phyloP scores from a whole-genome alignment of 2,329 filamentous ascomycete genomes.

The Fusarium cicatricum region DNA sequence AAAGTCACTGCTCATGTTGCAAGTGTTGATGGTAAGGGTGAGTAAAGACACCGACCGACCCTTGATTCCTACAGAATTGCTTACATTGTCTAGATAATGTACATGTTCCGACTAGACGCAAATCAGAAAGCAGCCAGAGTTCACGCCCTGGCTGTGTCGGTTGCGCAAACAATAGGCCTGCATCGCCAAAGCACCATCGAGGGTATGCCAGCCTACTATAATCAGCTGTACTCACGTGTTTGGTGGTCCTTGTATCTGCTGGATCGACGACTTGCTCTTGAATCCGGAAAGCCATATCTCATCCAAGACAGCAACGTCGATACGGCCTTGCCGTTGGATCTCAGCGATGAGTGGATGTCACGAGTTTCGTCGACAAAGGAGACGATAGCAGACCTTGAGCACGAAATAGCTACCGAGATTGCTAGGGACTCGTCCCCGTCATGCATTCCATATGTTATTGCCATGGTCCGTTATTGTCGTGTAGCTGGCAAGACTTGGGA shows the following conservation, averaged over 20 bases:
- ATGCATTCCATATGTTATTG: conserved; percentile 15
- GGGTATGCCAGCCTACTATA: conserved; percentile 19
- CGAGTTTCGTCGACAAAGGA: conserved; percentile 2
- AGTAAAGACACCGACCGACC: no score
- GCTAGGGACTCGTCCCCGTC: conserved; percentile 8
- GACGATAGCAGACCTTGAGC: conserved; percentile 1
- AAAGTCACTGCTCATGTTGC: conserved; percentile 25
- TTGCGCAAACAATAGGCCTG: conserved; percentile 25
- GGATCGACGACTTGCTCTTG: conserved; percentile 27
- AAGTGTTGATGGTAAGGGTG: conserved; percentile 24
- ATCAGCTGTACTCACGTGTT: conserved; percentile 23
- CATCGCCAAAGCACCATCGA: conserved; percentile 28
- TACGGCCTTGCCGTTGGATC: conserved; percentile 15
- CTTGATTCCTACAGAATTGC: no score
- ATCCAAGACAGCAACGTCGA: conserved; percentile 32
- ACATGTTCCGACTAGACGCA: conserved; percentile 29
- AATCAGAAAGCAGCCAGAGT: conserved; percentile 26
- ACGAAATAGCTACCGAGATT: conserved; percentile 8
- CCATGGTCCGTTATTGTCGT: conserved; percentile 27
- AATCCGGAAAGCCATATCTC: conserved; percentile 27
- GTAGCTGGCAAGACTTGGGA: conserved; percentile 31
- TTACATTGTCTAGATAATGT: conserved; percentile 27
- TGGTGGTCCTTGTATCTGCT: conserved; percentile 29
- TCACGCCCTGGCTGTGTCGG: conserved; percentile 17
- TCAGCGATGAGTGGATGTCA: conserved; percentile 28